A percentile compares a stretch with the other conserved stretches of the same genome.
Evolutionary conservation across 106 monocot genomes (phyloP).

Genomic region (Hemerocallis citrina): DNA sequence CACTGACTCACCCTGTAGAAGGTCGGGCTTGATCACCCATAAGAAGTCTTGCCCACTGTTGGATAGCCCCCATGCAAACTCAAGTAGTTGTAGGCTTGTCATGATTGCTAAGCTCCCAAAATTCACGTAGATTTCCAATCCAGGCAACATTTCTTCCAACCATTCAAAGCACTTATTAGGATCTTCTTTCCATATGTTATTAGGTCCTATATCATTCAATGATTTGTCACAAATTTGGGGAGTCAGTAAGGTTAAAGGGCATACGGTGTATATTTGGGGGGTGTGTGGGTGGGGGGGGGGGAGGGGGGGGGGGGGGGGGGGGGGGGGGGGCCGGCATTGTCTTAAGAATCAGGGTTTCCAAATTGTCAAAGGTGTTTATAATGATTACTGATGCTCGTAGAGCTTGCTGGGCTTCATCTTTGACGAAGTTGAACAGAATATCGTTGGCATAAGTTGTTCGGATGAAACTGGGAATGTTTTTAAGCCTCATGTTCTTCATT

Average conservation of each 20-base stretch:
- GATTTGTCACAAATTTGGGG: slow-evolving; percentile 6
- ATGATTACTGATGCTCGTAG: slow-evolving; percentile 35
- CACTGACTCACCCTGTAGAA: slow-evolving; percentile 20
- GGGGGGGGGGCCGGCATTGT: slow-evolving; percentile 24
- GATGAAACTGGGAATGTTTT: slow-evolving; percentile 57
- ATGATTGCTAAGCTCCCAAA: slow-evolving; percentile 43
- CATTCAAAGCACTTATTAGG: slow-evolving; percentile 24
- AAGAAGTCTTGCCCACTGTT: slow-evolving; percentile 26
- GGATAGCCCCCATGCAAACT: slow-evolving; percentile 50
- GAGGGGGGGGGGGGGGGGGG: too few relatives aligned
- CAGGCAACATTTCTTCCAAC: slow-evolving; percentile 20
- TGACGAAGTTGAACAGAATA: slow-evolving; percentile 30
- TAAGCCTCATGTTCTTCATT: slow-evolving; percentile 40
- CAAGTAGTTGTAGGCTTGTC: slow-evolving; percentile 27
- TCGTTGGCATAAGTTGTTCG: slow-evolving; percentile 46
- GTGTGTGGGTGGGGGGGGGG: too few relatives aligned
- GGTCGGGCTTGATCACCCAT: slow-evolving; percentile 36
- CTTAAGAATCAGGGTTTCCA: slow-evolving; percentile 28
- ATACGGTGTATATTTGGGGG: slow-evolving; percentile 34
- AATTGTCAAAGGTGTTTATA: slow-evolving; percentile 64
- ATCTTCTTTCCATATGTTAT: slow-evolving; percentile 44
- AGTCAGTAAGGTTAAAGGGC: slow-evolving; percentile 22
- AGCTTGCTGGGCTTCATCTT: slow-evolving; percentile 42
- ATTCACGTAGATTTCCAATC: slow-evolving; percentile 31
- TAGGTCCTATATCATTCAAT: neutral